Conservation (phyloP, 495 filamentous ascomycete genomes). For the Neurospora sp. region DNA sequence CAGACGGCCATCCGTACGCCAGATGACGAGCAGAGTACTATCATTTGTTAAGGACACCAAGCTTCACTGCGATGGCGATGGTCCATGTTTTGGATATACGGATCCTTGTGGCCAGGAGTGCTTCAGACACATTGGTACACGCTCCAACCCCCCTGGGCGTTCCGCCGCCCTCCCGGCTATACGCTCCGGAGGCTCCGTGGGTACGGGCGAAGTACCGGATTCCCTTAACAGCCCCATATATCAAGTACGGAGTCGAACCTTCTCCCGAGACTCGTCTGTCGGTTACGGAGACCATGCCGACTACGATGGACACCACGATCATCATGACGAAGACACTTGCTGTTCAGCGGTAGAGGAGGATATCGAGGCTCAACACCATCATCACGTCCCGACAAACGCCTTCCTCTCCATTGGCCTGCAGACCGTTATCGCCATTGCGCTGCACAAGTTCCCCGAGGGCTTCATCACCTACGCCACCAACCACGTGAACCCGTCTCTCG, state of each 20-base stretch:
- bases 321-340: slow-evolving; percentile 13
- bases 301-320: slow-evolving; percentile 8
- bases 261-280: not conserved
- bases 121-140: slow-evolving; percentile 42
- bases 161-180: slow-evolving; percentile 11
- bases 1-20: slow-evolving; percentile 36
- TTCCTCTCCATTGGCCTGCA: slow-evolving; percentile 90
- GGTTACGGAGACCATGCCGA: not conserved
- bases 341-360: slow-evolving; percentile 24
- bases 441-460: slow-evolving; percentile 95
- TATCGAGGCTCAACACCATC: slow-evolving; percentile 60
- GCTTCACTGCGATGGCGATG: slow-evolving; percentile 57
- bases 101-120: slow-evolving; percentile 82
- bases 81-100: slow-evolving; percentile 74
- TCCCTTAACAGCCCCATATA: not conserved
- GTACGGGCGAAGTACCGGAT: not conserved
- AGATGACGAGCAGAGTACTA: slow-evolving; percentile 43
- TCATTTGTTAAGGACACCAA: slow-evolving; percentile 61
- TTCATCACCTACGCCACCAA: slow-evolving; percentile 99
- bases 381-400: slow-evolving; percentile 92
- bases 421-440: slow-evolving; percentile 84
- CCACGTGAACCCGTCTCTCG: slow-evolving; percentile 80
- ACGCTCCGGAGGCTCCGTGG: not conserved
- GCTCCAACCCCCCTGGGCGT: slow-evolving; percentile 16
- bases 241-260: not conserved